These are phyloP conservation scores for Lepiota brunneoincarnata DNA, from an alignment of 768 basidiomycete species.

Conservation along the genomic window DNA sequence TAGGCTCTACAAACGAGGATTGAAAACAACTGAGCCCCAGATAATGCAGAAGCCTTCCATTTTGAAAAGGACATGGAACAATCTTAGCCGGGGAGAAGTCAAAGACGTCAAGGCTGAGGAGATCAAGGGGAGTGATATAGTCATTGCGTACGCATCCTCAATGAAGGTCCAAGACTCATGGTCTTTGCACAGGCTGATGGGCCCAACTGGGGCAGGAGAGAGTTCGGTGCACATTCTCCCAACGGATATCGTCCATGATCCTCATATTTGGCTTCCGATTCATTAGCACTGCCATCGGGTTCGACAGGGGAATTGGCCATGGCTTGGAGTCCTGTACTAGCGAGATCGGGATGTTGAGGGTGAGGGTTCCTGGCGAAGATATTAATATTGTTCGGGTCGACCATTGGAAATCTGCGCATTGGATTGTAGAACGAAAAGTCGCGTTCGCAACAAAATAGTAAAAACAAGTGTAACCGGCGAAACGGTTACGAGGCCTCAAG, in stretches of 20 bases:
- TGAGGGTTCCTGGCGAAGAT: neutral
- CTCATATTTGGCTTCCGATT: slow-evolving; percentile 21
- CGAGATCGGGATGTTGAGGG: slow-evolving; percentile 17
- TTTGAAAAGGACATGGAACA: neutral
- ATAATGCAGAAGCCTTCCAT: neutral
- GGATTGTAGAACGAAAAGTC: too few species aligned
- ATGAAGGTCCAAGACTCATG: neutral
- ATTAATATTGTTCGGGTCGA: slow-evolving; percentile 21
- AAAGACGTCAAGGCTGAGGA: neutral
- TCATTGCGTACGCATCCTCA: slow-evolving; percentile 1
- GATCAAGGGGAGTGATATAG: slow-evolving; percentile 5
- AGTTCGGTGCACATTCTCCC: slow-evolving; percentile 13
- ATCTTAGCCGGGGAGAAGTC: neutral
- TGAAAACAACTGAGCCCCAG: too few species aligned
- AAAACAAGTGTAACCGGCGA: too few species aligned
- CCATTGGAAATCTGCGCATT: too few species aligned
- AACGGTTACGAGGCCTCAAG: too few species aligned
- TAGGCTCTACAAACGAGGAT: too few species aligned
- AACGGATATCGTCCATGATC: neutral
- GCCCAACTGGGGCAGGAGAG: slow-evolving; percentile 19
- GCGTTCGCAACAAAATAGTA: too few species aligned
- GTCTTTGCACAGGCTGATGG: slow-evolving; percentile 12
- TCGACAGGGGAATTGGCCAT: slow-evolving; percentile 25
- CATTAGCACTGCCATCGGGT: slow-evolving; percentile 32
- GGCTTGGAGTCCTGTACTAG: slow-evolving; percentile 33